Evolutionary conservation across 2,329 filamentous ascomycete genomes (phyloP).

Genomic region (Macrophomina pseudophaseolina): DNA sequence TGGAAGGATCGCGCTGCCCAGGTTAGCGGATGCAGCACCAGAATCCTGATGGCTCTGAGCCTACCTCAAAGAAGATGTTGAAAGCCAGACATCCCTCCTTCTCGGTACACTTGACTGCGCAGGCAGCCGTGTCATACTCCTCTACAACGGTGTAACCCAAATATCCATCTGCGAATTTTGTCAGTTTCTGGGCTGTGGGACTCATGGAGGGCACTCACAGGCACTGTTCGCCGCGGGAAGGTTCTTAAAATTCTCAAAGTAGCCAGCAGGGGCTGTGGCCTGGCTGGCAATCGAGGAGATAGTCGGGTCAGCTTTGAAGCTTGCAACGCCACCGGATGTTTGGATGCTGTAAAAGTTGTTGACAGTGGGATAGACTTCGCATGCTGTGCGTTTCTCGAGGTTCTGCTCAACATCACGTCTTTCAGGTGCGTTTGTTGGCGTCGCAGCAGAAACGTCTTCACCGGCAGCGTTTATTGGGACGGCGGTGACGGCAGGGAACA

Average conservation of each 20-base stretch:
- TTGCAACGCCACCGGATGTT: neutral
- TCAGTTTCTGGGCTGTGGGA: neutral
- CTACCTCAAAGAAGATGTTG: conserved; percentile 32
- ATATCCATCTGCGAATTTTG: neutral
- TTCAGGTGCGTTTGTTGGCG: conserved; percentile 9
- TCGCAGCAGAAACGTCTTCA: conserved; percentile 2
- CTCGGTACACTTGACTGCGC: conserved; percentile 26
- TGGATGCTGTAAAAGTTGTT: conserved; percentile 14
- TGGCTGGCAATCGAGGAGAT: conserved; percentile 6
- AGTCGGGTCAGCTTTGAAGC: neutral
- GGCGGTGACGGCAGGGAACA: conserved; percentile 25
- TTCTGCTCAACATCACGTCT: conserved; percentile 22
- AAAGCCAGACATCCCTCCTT: conserved; percentile 30
- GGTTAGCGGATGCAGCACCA: no score
- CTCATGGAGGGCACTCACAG: neutral
- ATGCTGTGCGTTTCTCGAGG: conserved; percentile 26
- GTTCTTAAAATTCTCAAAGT: conserved; percentile 20
- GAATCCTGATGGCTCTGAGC: no score
- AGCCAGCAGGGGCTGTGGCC: neutral
- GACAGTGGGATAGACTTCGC: conserved; percentile 25
- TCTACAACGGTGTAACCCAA: conserved; percentile 3
- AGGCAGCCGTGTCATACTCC: conserved; percentile 27
- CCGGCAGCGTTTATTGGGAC: conserved; percentile 26
- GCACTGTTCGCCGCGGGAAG: neutral
- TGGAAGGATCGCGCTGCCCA: conserved; percentile 25